phyloP scores from a whole-genome alignment of 139 green algal genomes.

The Diplosphaera chodatii region DNA sequence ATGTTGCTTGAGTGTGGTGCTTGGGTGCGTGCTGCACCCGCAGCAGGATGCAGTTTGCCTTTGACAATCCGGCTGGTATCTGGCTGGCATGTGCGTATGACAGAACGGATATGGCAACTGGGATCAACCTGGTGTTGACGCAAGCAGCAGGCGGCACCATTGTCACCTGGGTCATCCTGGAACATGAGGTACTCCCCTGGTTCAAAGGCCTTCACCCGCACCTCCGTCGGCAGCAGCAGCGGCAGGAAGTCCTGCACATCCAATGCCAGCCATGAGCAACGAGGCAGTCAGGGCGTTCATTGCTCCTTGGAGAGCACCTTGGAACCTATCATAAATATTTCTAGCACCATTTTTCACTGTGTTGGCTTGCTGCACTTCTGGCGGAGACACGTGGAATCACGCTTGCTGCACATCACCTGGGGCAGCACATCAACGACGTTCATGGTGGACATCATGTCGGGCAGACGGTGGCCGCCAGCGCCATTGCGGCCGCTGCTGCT shows the following conservation, averaged over 20 bases:
- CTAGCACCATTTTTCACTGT: too few relatives aligned
- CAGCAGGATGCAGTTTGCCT: too few relatives aligned
- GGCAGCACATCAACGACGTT: constrained; percentile 25
- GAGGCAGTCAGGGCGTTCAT: too few relatives aligned
- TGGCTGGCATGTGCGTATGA: too few relatives aligned
- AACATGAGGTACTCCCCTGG: constrained; percentile 21
- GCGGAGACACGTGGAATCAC: neutral
- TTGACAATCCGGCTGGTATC: too few relatives aligned
- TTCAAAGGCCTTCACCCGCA: constrained; percentile 13
- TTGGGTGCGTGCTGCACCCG: too few relatives aligned
- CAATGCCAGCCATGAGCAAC: neutral
- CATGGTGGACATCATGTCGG: constrained; percentile 24
- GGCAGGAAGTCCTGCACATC: constrained; percentile 19
- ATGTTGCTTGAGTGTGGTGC: too few relatives aligned
- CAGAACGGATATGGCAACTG: too few relatives aligned
- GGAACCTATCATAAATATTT: too few relatives aligned
- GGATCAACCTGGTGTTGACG: too few relatives aligned
- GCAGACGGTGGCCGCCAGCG: neutral
- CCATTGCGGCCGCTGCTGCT: neutral
- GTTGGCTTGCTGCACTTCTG: too few relatives aligned
- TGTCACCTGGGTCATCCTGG: constrained; percentile 19
- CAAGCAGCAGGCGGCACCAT: neutral
- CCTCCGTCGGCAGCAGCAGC: constrained; percentile 19
- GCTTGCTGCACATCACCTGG: constrained; percentile 4
- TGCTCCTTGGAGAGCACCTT: too few relatives aligned